A percentile compares a stretch with the other conserved stretches of the same genome.
Evolutionary conservation across 2,329 filamentous ascomycete genomes (phyloP).

Genomic region (Aspergillus sclerotialis): DNA sequence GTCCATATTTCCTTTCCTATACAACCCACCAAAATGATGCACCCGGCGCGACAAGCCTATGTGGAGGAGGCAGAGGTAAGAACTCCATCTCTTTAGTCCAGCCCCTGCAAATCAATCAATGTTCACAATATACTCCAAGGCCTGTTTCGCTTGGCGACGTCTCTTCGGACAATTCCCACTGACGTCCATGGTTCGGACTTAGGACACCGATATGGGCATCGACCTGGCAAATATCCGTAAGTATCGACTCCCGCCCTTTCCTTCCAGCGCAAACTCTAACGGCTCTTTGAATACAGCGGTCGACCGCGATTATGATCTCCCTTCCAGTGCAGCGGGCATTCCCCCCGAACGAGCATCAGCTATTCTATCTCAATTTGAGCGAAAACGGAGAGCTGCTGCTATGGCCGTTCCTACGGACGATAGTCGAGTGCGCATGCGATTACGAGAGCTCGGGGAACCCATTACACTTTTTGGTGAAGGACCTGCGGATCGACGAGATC

Average conservation of each 20-base stretch:
- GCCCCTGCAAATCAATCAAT: constrained; percentile 2
- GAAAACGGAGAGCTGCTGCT: constrained; percentile 79
- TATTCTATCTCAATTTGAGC: constrained; percentile 79
- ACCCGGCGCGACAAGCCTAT: constrained; percentile 86
- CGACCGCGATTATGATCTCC: constrained; percentile 81
- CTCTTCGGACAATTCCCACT: constrained; percentile 10
- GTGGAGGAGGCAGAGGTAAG: constrained; percentile 78
- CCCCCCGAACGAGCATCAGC: constrained; percentile 77
- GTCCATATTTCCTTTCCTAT: too few species aligned
- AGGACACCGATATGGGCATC: constrained; percentile 53
- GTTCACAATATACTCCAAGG: constrained; percentile 1
- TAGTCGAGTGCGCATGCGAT: constrained; percentile 68
- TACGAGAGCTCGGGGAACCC: constrained; percentile 85
- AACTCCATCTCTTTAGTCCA: constrained; percentile 9
- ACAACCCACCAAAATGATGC: constrained; percentile 50
- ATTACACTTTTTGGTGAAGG: constrained; percentile 93
- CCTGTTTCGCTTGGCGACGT: too few species aligned
- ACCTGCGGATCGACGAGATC: constrained; percentile 74
- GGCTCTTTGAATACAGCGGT: constrained; percentile 38
- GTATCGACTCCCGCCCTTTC: constrained; percentile 21
- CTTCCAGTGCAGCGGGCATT: constrained; percentile 56
- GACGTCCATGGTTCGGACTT: constrained; percentile 13
- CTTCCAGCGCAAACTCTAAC: not conserved
- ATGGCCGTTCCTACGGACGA: constrained; percentile 94
- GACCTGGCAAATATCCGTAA: constrained; percentile 58